A percentile compares a stretch with the other conserved stretches of the same genome.
Evolutionary conservation across 768 basidiomycete genomes (phyloP).

Genomic region (Tubosaeta sp.): DNA sequence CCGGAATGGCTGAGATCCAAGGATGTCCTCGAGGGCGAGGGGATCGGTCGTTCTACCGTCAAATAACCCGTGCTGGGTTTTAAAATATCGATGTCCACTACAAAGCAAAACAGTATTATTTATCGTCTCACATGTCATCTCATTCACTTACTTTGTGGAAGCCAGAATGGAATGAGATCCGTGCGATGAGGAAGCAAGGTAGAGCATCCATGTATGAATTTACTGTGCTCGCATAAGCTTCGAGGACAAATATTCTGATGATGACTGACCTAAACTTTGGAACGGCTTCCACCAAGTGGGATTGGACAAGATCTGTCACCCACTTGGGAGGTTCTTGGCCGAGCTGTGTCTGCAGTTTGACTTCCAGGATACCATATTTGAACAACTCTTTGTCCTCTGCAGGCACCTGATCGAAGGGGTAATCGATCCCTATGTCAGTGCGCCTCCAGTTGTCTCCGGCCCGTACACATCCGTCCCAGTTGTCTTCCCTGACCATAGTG

Average conservation of each 20-base stretch:
- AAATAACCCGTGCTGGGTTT: slow-evolving; percentile 84
- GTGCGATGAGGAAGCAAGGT: slow-evolving; percentile 89
- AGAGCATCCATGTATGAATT: slow-evolving; percentile 96
- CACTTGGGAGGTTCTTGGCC: slow-evolving; percentile 95
- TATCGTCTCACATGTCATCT: neutral
- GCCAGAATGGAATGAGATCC: slow-evolving; percentile 97
- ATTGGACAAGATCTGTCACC: slow-evolving; percentile 94
- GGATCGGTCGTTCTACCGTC: slow-evolving; percentile 70
- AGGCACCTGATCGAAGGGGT: slow-evolving; percentile 76
- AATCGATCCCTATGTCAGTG: slow-evolving; percentile 88
- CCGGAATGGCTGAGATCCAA: slow-evolving; percentile 44
- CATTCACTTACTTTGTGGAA: slow-evolving; percentile 73
- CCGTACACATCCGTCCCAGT: slow-evolving; percentile 84
- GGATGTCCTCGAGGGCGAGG: slow-evolving; percentile 41
- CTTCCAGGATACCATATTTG: slow-evolving; percentile 95
- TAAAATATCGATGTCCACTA: slow-evolving; percentile 93
- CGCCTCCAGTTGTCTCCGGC: slow-evolving; percentile 90
- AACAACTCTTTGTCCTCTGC: slow-evolving; percentile 87
- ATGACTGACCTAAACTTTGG: slow-evolving; percentile 85
- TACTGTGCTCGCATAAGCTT: slow-evolving; percentile 40
- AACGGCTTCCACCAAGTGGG: slow-evolving; percentile 93
- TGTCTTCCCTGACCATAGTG: slow-evolving; percentile 91
- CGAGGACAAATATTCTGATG: neutral
- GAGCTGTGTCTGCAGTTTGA: slow-evolving; percentile 94
- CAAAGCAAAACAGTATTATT: neutral